Conservation (phyloP, 2,329 filamentous ascomycete species). For the Diaporthe citri region DNA sequence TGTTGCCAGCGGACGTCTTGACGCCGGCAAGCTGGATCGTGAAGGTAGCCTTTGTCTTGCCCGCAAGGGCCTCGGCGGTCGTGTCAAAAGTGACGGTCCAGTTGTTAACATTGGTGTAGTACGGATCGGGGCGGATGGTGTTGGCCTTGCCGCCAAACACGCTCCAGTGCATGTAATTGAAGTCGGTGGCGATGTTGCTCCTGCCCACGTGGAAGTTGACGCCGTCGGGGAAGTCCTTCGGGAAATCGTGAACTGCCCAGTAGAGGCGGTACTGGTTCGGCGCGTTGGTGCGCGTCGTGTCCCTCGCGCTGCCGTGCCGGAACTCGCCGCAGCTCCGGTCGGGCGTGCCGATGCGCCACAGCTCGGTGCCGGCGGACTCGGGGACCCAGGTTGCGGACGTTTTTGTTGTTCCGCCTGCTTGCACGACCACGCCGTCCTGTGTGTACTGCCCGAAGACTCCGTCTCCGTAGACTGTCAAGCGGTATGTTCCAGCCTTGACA, state of each 20-base stretch:
- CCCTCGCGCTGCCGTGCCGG: slow-evolving; percentile 65
- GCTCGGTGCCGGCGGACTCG: slow-evolving; percentile 68
- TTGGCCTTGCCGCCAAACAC: slow-evolving; percentile 70
- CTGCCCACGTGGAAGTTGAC: slow-evolving; percentile 69
- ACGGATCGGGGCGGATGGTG: slow-evolving; percentile 56
- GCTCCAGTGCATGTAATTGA: slow-evolving; percentile 77
- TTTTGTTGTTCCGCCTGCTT: slow-evolving; percentile 55
- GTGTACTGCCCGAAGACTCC: slow-evolving; percentile 71
- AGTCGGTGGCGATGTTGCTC: slow-evolving; percentile 59
- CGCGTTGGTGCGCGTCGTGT: slow-evolving; percentile 60
- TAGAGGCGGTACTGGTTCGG: slow-evolving; percentile 71
- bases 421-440: slow-evolving; percentile 62
- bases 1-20: slow-evolving; percentile 73
- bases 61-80: slow-evolving; percentile 54
- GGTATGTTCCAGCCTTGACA: slow-evolving; percentile 70
- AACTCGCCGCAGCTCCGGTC: slow-evolving; percentile 73
- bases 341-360: slow-evolving; percentile 73
- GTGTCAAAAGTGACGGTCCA: slow-evolving; percentile 70
- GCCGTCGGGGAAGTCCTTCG: slow-evolving; percentile 68
- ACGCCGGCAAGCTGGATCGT: slow-evolving; percentile 74
- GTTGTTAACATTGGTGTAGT: slow-evolving; percentile 65
- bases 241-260: slow-evolving; percentile 71
- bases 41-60: slow-evolving; percentile 64
- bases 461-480: slow-evolving; percentile 72
- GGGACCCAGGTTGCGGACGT: slow-evolving; percentile 61